A percentile compares a stretch with the other conserved stretches of the same genome.
These are phyloP conservation scores for Ceratocystis huliohia DNA, from an alignment of 2,329 filamentous ascomycete species.

Conservation along the genomic window DNA sequence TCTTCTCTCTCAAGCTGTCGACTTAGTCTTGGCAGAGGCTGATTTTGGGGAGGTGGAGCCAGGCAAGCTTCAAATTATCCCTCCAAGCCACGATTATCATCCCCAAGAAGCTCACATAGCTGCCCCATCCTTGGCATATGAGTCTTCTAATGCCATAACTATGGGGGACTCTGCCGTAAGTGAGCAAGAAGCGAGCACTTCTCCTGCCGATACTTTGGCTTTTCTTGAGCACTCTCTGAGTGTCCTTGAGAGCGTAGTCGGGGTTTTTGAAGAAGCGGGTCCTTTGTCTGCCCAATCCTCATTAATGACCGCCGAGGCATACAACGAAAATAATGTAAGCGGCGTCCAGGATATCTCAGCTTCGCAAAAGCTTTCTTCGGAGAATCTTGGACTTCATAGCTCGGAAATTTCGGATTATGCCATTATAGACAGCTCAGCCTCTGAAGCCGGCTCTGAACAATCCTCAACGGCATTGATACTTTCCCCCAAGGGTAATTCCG, in stretches of 20 bases:
- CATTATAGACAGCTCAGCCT: constrained; percentile 18
- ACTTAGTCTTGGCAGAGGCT: background rate
- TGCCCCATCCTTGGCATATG: no score
- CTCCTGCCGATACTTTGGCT: background rate
- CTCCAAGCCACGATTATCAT: background rate
- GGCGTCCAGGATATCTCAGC: constrained; percentile 13
- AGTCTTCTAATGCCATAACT: background rate
- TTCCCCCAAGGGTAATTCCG: constrained; percentile 8
- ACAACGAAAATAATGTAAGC: background rate
- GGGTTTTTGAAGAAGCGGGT: background rate
- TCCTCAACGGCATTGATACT: constrained; percentile 19
- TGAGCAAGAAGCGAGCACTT: background rate
- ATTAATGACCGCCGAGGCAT: background rate
- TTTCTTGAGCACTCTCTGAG: constrained; percentile 1
- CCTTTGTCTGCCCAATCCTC: background rate
- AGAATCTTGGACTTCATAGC: background rate
- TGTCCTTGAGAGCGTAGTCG: constrained; percentile 7
- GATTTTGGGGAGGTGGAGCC: background rate
- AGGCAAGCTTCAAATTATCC: background rate
- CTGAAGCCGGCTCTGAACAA: constrained; percentile 13
- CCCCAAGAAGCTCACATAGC: background rate
- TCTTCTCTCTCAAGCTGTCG: no score
- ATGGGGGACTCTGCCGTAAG: no score
- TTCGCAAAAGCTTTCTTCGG: constrained; percentile 5
- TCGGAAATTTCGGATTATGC: constrained; percentile 6